Conservation (phyloP, 164 flowering plant species). For the Santalum album region DNA sequence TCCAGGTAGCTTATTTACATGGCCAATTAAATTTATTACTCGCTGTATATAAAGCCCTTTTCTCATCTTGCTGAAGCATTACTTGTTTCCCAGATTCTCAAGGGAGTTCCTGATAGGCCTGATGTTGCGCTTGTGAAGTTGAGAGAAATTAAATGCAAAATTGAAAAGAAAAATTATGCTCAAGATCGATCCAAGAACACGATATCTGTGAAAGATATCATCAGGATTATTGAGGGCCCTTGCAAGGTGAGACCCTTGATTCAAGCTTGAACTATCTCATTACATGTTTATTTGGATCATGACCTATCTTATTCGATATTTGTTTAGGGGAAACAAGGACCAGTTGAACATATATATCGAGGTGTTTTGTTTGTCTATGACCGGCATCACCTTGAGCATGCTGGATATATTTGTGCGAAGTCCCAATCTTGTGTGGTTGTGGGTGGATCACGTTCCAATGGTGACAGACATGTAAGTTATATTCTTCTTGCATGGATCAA, state of each 20-base stretch:
- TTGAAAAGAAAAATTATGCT: slow-evolving; percentile 58
- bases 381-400: slow-evolving; percentile 96
- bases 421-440: slow-evolving; percentile 64
- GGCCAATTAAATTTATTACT: background rate
- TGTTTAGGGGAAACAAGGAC: slow-evolving; percentile 90
- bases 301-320: background rate
- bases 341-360: slow-evolving; percentile 81
- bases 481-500: background rate
- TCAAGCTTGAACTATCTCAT: background rate
- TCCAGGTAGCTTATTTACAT: slow-evolving; percentile 48
- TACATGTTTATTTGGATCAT: background rate
- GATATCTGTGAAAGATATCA: slow-evolving; percentile 76
- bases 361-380: slow-evolving; percentile 81
- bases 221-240: slow-evolving; percentile 80
- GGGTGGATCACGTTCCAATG: slow-evolving; percentile 75
- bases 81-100: slow-evolving; percentile 53
- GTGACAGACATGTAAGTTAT: slow-evolving; percentile 62
- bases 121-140: slow-evolving; percentile 75
- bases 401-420: slow-evolving; percentile 93
- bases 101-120: slow-evolving; percentile 88
- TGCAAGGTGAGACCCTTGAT: slow-evolving; percentile 45
- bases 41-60: background rate
- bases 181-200: slow-evolving; percentile 63
- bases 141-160: slow-evolving; percentile 84
- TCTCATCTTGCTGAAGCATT: background rate